These are phyloP conservation scores for Aleurites moluccanus DNA, from an alignment of 441 rosid species.

Conservation along the genomic window DNA sequence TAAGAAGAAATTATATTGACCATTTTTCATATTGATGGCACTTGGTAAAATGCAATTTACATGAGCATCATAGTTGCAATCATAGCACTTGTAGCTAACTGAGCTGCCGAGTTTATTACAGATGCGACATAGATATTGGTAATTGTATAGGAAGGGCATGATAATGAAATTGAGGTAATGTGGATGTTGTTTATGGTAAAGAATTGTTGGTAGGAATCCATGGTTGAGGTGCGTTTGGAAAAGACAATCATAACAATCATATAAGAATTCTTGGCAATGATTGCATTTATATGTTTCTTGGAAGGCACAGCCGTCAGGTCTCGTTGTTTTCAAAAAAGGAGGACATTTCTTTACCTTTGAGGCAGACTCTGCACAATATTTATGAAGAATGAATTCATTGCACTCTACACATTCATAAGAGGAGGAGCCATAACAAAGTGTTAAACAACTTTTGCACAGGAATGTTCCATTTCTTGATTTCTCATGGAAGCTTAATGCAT, in stretches of 20 bases:
- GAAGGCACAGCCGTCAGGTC: neutral
- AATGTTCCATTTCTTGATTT: neutral
- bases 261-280: neutral
- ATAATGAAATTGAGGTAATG: neutral
- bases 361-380: neutral
- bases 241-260: constrained; percentile 7
- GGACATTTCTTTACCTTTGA: neutral
- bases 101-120: constrained; percentile 1
- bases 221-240: neutral
- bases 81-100: neutral
- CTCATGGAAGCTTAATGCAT: neutral
- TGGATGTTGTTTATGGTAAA: neutral
- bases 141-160: neutral
- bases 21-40: neutral
- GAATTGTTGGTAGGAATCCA: neutral
- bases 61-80: neutral
- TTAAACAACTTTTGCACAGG: neutral
- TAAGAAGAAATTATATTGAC: neutral
- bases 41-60: neutral
- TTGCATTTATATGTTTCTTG: neutral
- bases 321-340: neutral
- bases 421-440: neutral
- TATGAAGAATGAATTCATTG: constrained; percentile 7
- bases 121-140: neutral
- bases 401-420: neutral